Conservation (phyloP, 257 asterid genomes). For the Rubia yunnanensis region DNA sequence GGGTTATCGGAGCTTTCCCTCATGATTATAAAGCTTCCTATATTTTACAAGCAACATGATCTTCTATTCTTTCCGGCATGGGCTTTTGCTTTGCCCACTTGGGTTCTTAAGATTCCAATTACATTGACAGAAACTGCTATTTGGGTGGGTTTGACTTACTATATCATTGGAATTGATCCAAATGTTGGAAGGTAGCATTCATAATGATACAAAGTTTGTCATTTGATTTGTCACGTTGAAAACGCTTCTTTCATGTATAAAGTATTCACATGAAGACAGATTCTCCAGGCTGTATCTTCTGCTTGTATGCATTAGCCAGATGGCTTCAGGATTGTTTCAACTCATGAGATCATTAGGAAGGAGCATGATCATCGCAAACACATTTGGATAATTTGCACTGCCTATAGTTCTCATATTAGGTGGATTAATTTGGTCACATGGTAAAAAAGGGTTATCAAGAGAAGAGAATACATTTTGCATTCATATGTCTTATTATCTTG, state of each 20-base stretch:
- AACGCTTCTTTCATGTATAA: not conserved
- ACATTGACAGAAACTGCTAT: constrained; percentile 59
- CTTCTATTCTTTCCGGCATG: constrained; percentile 78
- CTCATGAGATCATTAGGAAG: constrained; percentile 80
- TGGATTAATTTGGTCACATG: constrained; percentile 80
- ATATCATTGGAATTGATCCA: constrained; percentile 85
- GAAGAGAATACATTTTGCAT: not conserved
- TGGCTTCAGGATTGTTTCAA: constrained; percentile 84
- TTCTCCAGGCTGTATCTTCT: constrained; percentile 54
- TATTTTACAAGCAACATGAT: constrained; percentile 85
- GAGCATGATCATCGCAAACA: constrained; percentile 79
- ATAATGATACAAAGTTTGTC: not conserved
- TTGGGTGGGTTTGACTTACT: constrained; percentile 80
- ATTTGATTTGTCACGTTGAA: not conserved
- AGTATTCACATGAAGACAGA: constrained; percentile 26
- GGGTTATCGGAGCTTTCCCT: constrained; percentile 82
- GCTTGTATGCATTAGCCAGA: constrained; percentile 70
- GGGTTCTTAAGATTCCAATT: constrained; percentile 71
- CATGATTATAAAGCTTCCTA: constrained; percentile 75
- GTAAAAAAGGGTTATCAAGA: constrained; percentile 21
- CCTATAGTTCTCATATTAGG: constrained; percentile 79
- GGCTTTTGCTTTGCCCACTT: constrained; percentile 76
- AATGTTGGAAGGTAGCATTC: constrained; percentile 48
- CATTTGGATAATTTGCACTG: constrained; percentile 82
- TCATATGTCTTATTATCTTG: not conserved